These are phyloP conservation scores for Cordyceps tenuipes DNA, from an alignment of 2,329 filamentous ascomycete genomes.

Conservation along the genomic window DNA sequence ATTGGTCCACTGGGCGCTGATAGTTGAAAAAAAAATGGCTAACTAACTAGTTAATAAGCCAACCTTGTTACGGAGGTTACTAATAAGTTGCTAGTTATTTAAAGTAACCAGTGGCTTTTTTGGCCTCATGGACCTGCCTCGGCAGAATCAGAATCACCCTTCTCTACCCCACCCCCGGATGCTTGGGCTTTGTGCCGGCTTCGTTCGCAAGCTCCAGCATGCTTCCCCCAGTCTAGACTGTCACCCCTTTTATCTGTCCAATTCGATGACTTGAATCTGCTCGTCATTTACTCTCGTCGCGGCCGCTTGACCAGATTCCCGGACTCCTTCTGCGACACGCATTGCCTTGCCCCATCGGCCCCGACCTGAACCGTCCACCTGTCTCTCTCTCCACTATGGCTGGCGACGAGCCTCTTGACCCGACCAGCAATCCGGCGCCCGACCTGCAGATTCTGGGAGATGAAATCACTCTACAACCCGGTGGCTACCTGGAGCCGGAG, in stretches of 20 bases:
- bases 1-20: not conserved
- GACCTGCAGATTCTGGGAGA: conserved; percentile 71
- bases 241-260: not conserved
- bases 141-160: not conserved
- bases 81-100: not conserved
- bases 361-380: not conserved
- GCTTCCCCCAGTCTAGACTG: not conserved
- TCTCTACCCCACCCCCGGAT: conserved; percentile 9
- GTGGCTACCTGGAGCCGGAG: conserved; percentile 52
- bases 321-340: not conserved
- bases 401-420: conserved; percentile 22
- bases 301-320: not conserved
- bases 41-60: not conserved
- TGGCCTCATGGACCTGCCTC: conserved; percentile 10
- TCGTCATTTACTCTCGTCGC: not conserved
- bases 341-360: not conserved
- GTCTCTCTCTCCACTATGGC: conserved; percentile 20
- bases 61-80: not conserved
- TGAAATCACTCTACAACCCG: conserved; percentile 65
- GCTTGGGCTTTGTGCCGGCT: not conserved
- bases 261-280: not conserved
- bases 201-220: conserved; percentile 5
- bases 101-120: not conserved
- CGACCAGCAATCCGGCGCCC: conserved; percentile 46
- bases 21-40: not conserved